Evolutionary conservation across 1,139 yeast genomes (phyloP), one percentile per base, ranked within the genome.

Genomic region (Kurtzmaniella quercitrusa): DNA sequence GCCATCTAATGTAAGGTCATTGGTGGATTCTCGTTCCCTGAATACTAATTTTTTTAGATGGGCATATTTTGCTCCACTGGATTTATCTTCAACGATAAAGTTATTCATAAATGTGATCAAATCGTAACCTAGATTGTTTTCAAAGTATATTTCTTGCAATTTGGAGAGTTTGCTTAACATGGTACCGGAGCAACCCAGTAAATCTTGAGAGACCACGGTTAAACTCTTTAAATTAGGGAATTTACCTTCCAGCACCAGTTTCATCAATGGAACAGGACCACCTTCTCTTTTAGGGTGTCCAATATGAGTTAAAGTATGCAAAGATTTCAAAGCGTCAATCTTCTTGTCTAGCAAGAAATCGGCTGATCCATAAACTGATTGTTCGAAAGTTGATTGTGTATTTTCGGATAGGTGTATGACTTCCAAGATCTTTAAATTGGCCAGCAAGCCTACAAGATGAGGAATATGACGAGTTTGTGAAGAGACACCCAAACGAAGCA

Each of bases 71-170:
- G 15, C 27, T 29, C 4, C 10, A 14, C 14, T 31, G 12, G 18
- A 4, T 12, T 36, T 19, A 36, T 19, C 16, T n/a, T 36, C 24
- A 23, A 38, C 71, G 66, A 62, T 56, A 7, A 70, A 48, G 37
- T 69, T 51, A 38, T 59, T 62, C 17, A 70, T 48, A 36, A 70
- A 61, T n/a, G 56, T 56, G 10, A 58, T 50, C 23, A 70, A 46
- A 9, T 63, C 47, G 27, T 71, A 55, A 31, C 57, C 58, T 3
- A 49, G 48, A 49, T 70, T 70, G 44, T 70, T 66, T 47, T 72
- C 77, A 34, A 71, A 50, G 25, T 57, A 57, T 4, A 71, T 27
- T 10, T 47, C 55, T 27, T 45, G 53, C 15, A 71, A 50, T 3
- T 52, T 42, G 0, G 53, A 48, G 18, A 39, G 25, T 16, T 34